These are phyloP conservation scores for Phytophthora citricola DNA, from an alignment of 352 stramenopile genomes.

Conservation along the genomic window DNA sequence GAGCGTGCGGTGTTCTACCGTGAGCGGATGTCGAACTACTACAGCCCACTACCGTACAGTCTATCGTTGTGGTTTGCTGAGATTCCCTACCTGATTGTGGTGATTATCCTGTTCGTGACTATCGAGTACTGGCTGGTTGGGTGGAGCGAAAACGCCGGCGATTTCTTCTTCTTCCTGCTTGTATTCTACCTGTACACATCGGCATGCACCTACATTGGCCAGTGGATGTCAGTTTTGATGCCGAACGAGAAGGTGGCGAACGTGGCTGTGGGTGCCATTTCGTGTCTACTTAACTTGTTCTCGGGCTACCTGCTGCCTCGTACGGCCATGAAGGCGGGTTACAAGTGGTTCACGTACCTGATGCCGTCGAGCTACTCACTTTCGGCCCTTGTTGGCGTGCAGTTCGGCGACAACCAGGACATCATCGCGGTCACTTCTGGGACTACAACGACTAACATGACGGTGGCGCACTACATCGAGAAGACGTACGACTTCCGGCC, in stretches of 20 bases:
- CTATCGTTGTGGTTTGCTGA: slow-evolving; percentile 68
- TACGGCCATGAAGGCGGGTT: slow-evolving; percentile 49
- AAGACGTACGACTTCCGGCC: slow-evolving; percentile 58
- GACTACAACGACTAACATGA: slow-evolving; percentile 17
- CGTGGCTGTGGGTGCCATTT: slow-evolving; percentile 67
- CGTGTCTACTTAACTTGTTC: slow-evolving; percentile 71
- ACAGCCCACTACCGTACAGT: slow-evolving; percentile 64
- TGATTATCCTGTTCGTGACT: slow-evolving; percentile 49
- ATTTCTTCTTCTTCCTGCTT: slow-evolving; percentile 46
- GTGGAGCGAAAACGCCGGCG: slow-evolving; percentile 35
- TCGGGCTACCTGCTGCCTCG: slow-evolving; percentile 55
- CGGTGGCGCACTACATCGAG: slow-evolving; percentile 42
- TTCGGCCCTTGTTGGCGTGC: slow-evolving; percentile 39
- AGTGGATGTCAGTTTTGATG: slow-evolving; percentile 76
- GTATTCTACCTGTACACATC: slow-evolving; percentile 68
- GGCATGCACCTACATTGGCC: slow-evolving; percentile 62
- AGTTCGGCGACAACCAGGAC: slow-evolving; percentile 42
- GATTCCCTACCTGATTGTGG: slow-evolving; percentile 60
- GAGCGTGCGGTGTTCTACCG: slow-evolving; percentile 72
- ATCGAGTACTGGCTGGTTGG: slow-evolving; percentile 73
- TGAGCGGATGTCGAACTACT: slow-evolving; percentile 78
- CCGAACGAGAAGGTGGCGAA: slow-evolving; percentile 79
- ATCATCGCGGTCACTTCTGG: slow-evolving; percentile 20
- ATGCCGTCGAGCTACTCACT: slow-evolving; percentile 68
- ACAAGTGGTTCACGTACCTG: slow-evolving; percentile 73